Evolutionary conservation across 1,284 basidiomycete genomes (phyloP).

Genomic region (Moniliophthora roreri): DNA sequence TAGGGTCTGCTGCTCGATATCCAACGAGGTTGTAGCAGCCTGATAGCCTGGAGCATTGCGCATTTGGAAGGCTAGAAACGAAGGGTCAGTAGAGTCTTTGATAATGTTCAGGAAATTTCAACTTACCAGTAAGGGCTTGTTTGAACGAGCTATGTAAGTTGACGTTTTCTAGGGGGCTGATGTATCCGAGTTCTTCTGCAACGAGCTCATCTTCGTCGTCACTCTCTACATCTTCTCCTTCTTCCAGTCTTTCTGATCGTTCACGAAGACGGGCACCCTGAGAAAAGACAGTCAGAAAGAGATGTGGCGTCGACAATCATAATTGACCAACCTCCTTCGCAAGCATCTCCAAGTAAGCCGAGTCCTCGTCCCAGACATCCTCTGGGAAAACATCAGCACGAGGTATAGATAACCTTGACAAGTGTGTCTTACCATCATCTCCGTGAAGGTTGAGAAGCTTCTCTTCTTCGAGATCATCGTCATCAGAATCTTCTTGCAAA

Average conservation of each 20-base stretch:
- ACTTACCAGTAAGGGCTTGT: conserved; percentile 66
- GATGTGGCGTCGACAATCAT: conserved; percentile 5
- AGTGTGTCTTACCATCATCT: conserved; percentile 56
- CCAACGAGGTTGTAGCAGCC: conserved; percentile 66
- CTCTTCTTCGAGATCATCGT: conserved; percentile 58
- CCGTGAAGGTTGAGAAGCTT: conserved; percentile 66
- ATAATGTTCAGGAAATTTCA: background rate
- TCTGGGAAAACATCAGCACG: conserved; percentile 35
- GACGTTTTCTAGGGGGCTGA: conserved; percentile 74
- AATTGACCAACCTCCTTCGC: conserved; percentile 64
- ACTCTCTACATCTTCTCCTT: conserved; percentile 41
- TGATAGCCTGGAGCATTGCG: conserved; percentile 67
- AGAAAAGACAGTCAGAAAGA: conserved; percentile 6
- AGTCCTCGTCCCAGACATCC: conserved; percentile 85
- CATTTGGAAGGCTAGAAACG: conserved; percentile 64
- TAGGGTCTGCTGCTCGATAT: conserved; percentile 70
- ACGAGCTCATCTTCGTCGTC: conserved; percentile 60
- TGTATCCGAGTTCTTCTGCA: conserved; percentile 78
- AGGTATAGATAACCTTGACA: background rate
- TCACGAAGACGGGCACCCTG: conserved; percentile 71
- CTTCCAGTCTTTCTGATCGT: conserved; percentile 47
- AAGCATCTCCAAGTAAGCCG: conserved; percentile 78
- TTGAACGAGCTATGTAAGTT: conserved; percentile 76
- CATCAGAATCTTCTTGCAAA: conserved; percentile 60
- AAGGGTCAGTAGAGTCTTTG: conserved; percentile 7